Evolutionary conservation across 2,329 filamentous ascomycete genomes (phyloP).

Genomic region (Laburnicola sp.): DNA sequence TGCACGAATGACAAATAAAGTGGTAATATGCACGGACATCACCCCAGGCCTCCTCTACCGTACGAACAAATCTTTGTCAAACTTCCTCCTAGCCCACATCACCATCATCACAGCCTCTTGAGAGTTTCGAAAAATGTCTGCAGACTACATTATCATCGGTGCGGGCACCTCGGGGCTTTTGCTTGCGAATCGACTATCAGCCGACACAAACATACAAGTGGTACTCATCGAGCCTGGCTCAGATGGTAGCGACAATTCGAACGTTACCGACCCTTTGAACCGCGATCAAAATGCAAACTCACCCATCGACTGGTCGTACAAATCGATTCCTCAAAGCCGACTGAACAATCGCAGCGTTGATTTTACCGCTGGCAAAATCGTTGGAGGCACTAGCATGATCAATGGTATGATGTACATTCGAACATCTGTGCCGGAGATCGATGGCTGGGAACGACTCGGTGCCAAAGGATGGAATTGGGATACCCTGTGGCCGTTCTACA

Average conservation of each 20-base stretch:
- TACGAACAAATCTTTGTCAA: not conserved
- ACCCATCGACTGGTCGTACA: not conserved
- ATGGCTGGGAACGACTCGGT: conserved; percentile 59
- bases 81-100: not conserved
- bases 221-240: not conserved
- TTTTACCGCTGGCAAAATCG: conserved; percentile 22
- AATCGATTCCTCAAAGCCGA: not conserved
- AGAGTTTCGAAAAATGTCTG: not conserved
- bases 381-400: conserved; percentile 33
- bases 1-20: no score
- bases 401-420: conserved; percentile 38
- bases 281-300: not conserved
- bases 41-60: no score
- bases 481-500: not conserved
- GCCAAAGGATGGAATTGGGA: conserved; percentile 49
- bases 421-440: conserved; percentile 34
- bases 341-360: not conserved
- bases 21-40: no score
- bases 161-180: conserved; percentile 14
- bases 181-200: conserved; percentile 12
- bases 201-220: not conserved
- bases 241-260: not conserved
- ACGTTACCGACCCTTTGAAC: not conserved
- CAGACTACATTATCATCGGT: conserved; percentile 16
- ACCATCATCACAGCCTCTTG: not conserved